phyloP scores from a whole-genome alignment of 768 basidiomycete species.

The Calocybe gangraenosa region DNA sequence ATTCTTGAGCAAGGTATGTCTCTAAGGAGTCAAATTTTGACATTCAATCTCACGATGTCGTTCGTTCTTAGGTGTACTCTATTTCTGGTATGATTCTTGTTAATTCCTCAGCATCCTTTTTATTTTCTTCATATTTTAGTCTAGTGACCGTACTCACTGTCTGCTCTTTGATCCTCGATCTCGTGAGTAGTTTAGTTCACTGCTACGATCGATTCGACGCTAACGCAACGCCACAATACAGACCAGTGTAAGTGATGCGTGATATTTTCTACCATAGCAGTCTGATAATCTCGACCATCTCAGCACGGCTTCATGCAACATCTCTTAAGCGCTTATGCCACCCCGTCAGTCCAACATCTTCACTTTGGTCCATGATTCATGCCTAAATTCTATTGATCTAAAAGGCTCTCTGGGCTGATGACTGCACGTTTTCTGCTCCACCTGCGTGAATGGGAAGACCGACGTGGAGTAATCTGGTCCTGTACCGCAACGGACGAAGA shows the following conservation, averaged over 20 bases:
- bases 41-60: background rate
- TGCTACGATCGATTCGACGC: too few relatives aligned
- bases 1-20: constrained; percentile 24
- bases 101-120: too few relatives aligned
- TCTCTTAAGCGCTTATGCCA: constrained; percentile 21
- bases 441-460: constrained; percentile 14
- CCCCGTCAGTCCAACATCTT: constrained; percentile 19
- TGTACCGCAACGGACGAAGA: background rate
- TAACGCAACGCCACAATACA: too few relatives aligned
- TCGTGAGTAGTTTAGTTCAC: too few relatives aligned
- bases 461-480: background rate
- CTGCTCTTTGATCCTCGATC: constrained; percentile 19
- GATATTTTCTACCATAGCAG: background rate
- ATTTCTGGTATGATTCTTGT: constrained; percentile 23
- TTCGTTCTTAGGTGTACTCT: constrained; percentile 18
- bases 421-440: constrained; percentile 17
- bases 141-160: constrained; percentile 21
- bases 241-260: constrained; percentile 13
- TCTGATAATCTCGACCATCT: background rate
- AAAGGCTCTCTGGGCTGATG: constrained; percentile 14
- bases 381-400: too few relatives aligned
- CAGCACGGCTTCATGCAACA: constrained; percentile 27
- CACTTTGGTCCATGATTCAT: too few relatives aligned
- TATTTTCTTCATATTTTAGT: too few relatives aligned
- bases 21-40: background rate